Evolutionary conservation across 2,329 filamentous ascomycete genomes (phyloP), one percentile per base, ranked within the genome.

Genomic region (Sarocladium oryzae): DNA sequence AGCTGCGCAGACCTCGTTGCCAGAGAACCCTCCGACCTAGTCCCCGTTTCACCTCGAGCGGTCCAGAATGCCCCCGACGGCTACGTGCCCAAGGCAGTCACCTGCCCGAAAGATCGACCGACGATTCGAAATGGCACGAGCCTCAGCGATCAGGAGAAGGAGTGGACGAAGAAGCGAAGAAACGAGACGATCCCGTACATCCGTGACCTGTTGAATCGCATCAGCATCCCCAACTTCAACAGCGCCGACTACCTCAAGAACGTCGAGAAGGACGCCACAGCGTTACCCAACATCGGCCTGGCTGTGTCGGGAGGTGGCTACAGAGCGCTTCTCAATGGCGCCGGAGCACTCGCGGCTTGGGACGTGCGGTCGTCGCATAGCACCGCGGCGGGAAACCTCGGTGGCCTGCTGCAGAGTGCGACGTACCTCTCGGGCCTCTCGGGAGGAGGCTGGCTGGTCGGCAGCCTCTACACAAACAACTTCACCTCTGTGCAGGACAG

Each of bases 271-370:
- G 20, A 67, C 43, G 49, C 58, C 6, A 63, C 58, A 0, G 66
- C 70, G 23, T 65, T 76, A 54, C 76, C 76, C 50, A 77, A 75
- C 57, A 83, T 95, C 55, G 89, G 76, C 15, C 79, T 95, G 55
- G 88, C 89, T 10, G 73, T 87, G 40, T 93, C 88, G 0, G 89
- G 89, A 11, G 90, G 90, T 63, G 90, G 90, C 32, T 95, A 93
- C 65, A 78, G 90, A 52, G 89, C 90, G n/a, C 75, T 95, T 71
- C 74, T 91, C 72, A 92, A 87, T 62, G 89, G 88, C 33, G 90
- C 85, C 15, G 90, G 90, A 54, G 85, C 85, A 38, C 60, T 95
- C 15, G 80, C 86, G 26, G 90, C 89, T 0, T 91, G 89, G 57
- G 90, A 96, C 65, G 79, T 69, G 58, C 80, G 90, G 18, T 90